Percentiles rank a stretch among this genome's conserved stretches.
Conservation (phyloP, 2,329 filamentous ascomycete species). For the Claviceps maximensis region DNA sequence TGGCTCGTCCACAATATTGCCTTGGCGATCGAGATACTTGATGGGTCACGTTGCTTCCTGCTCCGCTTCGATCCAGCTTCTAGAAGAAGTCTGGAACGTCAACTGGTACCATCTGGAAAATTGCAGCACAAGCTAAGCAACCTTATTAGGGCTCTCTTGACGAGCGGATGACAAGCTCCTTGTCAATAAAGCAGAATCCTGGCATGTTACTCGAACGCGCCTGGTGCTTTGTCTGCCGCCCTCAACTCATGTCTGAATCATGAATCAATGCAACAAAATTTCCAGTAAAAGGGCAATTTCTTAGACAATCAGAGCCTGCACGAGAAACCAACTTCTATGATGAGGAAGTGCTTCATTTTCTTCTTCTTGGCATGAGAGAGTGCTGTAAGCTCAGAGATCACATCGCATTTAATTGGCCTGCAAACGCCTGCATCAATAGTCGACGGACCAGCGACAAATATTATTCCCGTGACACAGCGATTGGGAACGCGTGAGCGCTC, state of each 20-base stretch:
- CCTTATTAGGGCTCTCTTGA: neutral
- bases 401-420: neutral
- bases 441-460: neutral
- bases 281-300: neutral
- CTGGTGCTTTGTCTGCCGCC: neutral
- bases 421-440: neutral
- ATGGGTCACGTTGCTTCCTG: neutral
- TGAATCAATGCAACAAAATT: neutral
- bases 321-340: neutral
- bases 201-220: neutral
- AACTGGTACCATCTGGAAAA: neutral
- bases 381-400: neutral
- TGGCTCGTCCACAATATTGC: neutral
- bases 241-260: neutral
- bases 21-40: neutral
- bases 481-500: too few species aligned
- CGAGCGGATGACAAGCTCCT: neutral
- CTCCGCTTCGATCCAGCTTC: conserved; percentile 1
- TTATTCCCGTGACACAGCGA: too few species aligned
- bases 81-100: neutral
- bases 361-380: neutral
- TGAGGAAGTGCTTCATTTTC: neutral
- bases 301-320: neutral
- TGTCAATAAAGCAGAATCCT: neutral
- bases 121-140: neutral